These are phyloP conservation scores for Ulota crispa DNA, from an alignment of 225 moss, liverwort and hornwort genomes.

Conservation along the genomic window DNA sequence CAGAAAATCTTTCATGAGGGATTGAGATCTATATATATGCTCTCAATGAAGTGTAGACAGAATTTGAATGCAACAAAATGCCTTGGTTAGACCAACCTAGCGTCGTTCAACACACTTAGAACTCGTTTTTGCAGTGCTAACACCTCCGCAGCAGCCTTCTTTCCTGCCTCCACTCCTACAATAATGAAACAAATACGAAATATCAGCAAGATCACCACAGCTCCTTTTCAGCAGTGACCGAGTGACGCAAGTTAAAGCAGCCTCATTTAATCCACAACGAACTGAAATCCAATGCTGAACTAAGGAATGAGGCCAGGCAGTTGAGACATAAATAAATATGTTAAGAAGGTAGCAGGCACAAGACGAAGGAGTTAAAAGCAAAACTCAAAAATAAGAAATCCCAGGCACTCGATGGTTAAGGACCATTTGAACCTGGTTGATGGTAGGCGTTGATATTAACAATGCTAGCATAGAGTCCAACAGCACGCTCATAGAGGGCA, in stretches of 20 bases:
- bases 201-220: constrained; percentile 4
- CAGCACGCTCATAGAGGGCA: constrained; percentile 84
- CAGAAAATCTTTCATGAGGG: constrained; percentile 3
- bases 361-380: neutral
- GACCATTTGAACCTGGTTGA: constrained; percentile 64
- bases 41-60: neutral
- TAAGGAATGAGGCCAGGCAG: neutral
- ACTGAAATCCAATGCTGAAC: constrained; percentile 3
- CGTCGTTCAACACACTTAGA: constrained; percentile 68
- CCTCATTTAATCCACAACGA: neutral
- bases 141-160: constrained; percentile 85
- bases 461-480: constrained; percentile 75
- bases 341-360: constrained; percentile 8
- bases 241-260: neutral
- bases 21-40: neutral
- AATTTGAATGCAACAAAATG: constrained; percentile 9
- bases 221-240: neutral
- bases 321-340: neutral
- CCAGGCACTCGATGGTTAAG: neutral
- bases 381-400: neutral
- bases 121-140: constrained; percentile 85
- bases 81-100: constrained; percentile 49
- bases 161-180: constrained; percentile 84
- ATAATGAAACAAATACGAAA: constrained; percentile 18
- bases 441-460: constrained; percentile 84